A percentile compares a stretch with the other conserved stretches of the same genome.
These are phyloP conservation scores for Rhododendron molle DNA, from an alignment of 148 eudicot species.

Conservation along the genomic window DNA sequence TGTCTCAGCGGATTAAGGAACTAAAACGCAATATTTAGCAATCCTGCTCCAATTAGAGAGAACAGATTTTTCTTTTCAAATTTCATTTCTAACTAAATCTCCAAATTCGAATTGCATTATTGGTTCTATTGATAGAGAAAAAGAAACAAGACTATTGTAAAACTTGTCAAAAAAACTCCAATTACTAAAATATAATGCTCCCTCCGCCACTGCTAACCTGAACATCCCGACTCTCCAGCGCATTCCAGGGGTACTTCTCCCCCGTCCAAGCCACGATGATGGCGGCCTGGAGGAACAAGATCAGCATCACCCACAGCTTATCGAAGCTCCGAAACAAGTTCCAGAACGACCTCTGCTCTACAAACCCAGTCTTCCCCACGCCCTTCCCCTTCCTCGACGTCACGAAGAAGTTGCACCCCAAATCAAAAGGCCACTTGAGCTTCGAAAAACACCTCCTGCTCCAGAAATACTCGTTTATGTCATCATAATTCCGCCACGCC, in stretches of 20 bases:
- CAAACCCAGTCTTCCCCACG: conserved; percentile 94
- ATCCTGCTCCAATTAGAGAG: neutral
- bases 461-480: conserved; percentile 93
- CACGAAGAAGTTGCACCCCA: conserved; percentile 63
- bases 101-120: neutral
- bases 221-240: conserved; percentile 40
- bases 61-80: neutral
- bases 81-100: neutral
- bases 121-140: neutral
- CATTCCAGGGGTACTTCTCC: conserved; percentile 65
- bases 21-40: neutral
- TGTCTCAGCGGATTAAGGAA: neutral
- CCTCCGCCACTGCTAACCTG: conserved; percentile 26
- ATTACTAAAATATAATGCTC: too few species aligned
- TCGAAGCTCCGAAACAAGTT: conserved; percentile 79
- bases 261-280: conserved; percentile 78
- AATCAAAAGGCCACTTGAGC: conserved; percentile 76
- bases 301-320: conserved; percentile 80
- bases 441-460: conserved; percentile 80
- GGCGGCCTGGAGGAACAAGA: conserved; percentile 74
- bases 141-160: neutral
- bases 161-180: too few species aligned
- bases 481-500: conserved; percentile 91
- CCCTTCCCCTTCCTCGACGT: conserved; percentile 43
- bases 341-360: conserved; percentile 92